These are phyloP conservation scores for Dichomitus squalens DNA, from an alignment of 1,284 basidiomycete species.

Conservation along the genomic window DNA sequence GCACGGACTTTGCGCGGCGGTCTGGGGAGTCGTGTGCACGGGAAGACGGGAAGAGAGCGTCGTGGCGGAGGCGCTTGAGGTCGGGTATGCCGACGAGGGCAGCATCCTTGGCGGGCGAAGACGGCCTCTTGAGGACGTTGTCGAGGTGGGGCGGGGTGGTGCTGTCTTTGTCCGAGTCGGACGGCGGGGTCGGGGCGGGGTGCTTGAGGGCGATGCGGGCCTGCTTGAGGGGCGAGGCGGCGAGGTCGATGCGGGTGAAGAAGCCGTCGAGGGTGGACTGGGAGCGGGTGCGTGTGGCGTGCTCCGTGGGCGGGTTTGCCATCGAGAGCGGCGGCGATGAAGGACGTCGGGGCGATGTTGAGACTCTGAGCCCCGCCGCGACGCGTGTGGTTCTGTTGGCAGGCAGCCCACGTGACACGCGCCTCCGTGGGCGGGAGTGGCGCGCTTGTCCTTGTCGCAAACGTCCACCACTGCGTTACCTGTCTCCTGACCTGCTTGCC, in stretches of 20 bases:
- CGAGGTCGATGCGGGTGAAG: slow-evolving; percentile 6
- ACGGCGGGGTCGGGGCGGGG: not conserved
- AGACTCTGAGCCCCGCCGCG: not conserved
- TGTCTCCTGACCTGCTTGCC: no score
- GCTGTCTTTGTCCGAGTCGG: not conserved
- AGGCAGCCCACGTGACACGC: not conserved
- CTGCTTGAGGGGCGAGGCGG: slow-evolving; percentile 21
- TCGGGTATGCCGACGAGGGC: slow-evolving; percentile 13
- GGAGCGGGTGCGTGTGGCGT: slow-evolving; percentile 19
- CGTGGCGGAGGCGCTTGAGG: slow-evolving; percentile 21
- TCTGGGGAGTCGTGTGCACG: slow-evolving; percentile 3
- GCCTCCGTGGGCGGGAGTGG: no score
- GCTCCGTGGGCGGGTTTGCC: not conserved
- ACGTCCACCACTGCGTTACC: no score
- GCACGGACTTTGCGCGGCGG: slow-evolving; percentile 18
- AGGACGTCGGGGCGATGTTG: not conserved
- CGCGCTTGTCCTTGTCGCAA: no score
- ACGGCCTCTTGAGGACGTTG: slow-evolving; percentile 21
- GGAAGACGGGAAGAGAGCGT: not conserved
- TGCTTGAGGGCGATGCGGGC: slow-evolving; percentile 13
- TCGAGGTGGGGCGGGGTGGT: not conserved
- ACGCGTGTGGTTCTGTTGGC: slow-evolving; percentile 9
- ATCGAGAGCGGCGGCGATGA: slow-evolving; percentile 7
- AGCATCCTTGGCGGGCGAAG: slow-evolving; percentile 19
- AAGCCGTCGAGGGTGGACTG: slow-evolving; percentile 20